Conservation (phyloP, 2,329 filamentous ascomycete species). For the Arthrobotrys conoides region DNA sequence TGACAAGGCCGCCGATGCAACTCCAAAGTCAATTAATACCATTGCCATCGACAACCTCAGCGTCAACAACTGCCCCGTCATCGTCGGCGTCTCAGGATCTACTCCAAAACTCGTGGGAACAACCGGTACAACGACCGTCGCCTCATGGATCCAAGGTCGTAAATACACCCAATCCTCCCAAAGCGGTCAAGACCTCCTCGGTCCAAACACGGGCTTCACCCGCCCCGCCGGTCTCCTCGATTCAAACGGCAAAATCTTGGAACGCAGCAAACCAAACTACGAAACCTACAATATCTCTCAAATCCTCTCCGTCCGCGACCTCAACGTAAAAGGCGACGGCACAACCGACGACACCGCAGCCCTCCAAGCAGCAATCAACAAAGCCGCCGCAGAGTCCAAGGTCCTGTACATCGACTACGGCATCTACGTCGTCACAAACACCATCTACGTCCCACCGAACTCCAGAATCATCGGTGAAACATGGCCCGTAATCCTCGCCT, state of each 20-base stretch:
- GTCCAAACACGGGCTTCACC: constrained; percentile 18
- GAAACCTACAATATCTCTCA: constrained; percentile 74
- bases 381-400: constrained; percentile 70
- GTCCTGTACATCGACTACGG: constrained; percentile 69
- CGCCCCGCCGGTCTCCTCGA: constrained; percentile 65
- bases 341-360: constrained; percentile 85
- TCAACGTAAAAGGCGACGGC: constrained; percentile 89
- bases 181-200: constrained; percentile 21
- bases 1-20: constrained; percentile 81
- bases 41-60: constrained; percentile 76
- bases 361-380: constrained; percentile 82
- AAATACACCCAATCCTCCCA: constrained; percentile 21
- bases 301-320: constrained; percentile 60
- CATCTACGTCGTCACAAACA: constrained; percentile 69
- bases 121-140: constrained; percentile 22
- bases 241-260: constrained; percentile 78
- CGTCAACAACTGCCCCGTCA: constrained; percentile 76
- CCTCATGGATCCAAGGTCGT: constrained; percentile 44
- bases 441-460: constrained; percentile 69
- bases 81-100: constrained; percentile 87
- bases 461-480: constrained; percentile 73
- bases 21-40: constrained; percentile 64
- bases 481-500: constrained; percentile 71
- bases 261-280: constrained; percentile 91
- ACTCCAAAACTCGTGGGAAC: constrained; percentile 37